These are phyloP conservation scores for Colletotrichum plurivorum DNA, from an alignment of 2,329 filamentous ascomycete species.

Conservation along the genomic window DNA sequence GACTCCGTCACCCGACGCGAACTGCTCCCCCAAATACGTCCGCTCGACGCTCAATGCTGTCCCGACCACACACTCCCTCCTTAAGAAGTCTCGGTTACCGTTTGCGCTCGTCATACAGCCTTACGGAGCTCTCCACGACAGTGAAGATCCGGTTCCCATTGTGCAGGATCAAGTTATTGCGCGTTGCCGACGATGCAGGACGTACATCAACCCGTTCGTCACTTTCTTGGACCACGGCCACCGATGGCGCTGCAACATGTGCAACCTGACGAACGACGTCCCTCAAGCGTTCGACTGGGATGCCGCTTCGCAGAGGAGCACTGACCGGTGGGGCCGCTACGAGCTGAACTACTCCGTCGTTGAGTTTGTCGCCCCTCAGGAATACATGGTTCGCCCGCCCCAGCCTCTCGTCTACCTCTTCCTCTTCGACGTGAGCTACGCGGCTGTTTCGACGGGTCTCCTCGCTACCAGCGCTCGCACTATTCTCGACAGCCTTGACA, in stretches of 20 bases:
- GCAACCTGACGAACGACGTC: conserved; percentile 97
- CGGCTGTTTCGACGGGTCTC: conserved; percentile 89
- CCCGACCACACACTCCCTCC: conserved; percentile 89
- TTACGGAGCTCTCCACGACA: conserved; percentile 92
- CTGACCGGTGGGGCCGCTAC: conserved; percentile 91
- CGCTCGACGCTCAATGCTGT: conserved; percentile 96
- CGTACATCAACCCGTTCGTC: conserved; percentile 98
- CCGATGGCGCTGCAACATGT: conserved; percentile 99
- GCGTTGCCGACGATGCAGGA: conserved; percentile 93
- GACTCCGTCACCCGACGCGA: conserved; percentile 90
- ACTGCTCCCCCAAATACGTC: conserved; percentile 94
- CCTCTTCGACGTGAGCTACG: conserved; percentile 93
- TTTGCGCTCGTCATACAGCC: conserved; percentile 97
- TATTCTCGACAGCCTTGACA: conserved; percentile 93
- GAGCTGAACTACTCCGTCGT: conserved; percentile 98
- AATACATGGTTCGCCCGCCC: conserved; percentile 98
- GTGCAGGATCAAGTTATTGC: conserved; percentile 98
- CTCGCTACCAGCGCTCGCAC: conserved; percentile 93
- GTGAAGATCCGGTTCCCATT: conserved; percentile 90
- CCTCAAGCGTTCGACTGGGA: conserved; percentile 99
- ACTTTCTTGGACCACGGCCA: conserved; percentile 97
- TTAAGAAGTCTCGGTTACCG: conserved; percentile 97
- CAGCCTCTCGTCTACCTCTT: conserved; percentile 97
- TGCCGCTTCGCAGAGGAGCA: conserved; percentile 87
- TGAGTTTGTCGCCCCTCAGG: conserved; percentile 97